A percentile compares a stretch with the other conserved stretches of the same genome.
Evolutionary conservation across 495 filamentous ascomycete species (phyloP).

Genomic region (Neurospora sp.): DNA sequence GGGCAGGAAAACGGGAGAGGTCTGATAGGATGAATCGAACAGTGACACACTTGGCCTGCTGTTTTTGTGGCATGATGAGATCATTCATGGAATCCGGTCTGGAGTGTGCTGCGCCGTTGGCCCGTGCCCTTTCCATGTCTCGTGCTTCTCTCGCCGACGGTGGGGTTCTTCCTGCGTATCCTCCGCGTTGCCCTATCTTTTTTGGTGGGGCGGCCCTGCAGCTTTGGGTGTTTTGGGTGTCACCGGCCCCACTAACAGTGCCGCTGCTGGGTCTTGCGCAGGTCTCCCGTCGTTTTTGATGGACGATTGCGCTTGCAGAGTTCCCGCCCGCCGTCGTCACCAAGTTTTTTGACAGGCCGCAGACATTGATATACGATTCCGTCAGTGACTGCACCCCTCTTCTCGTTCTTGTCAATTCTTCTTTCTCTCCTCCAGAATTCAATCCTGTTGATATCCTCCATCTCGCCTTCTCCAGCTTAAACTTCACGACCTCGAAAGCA

Average conservation of each 20-base stretch:
- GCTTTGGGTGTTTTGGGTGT: neutral
- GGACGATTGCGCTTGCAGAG: neutral
- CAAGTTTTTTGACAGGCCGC: neutral
- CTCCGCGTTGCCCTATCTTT: neutral
- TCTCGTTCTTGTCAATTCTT: neutral
- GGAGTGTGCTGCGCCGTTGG: neutral
- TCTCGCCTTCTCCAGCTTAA: neutral
- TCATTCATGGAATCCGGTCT: constrained; percentile 11
- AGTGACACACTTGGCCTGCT: constrained; percentile 6
- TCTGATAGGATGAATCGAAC: neutral
- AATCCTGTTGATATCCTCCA: neutral
- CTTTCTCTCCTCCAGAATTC: neutral
- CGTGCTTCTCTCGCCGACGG: neutral
- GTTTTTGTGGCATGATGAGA: constrained; percentile 26
- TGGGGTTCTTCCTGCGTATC: neutral
- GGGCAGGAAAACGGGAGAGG: neutral
- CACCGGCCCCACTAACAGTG: neutral
- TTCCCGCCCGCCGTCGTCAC: neutral
- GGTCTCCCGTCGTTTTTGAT: constrained; percentile 8
- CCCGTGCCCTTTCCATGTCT: neutral
- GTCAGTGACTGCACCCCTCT: neutral
- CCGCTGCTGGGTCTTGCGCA: constrained; percentile 4
- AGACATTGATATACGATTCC: neutral
- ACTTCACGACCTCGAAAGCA: neutral
- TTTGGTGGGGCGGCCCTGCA: neutral